Base-by-base conservation (phyloP, 768 basidiomycete genomes). In the Suillus subalutaceus region DNA sequence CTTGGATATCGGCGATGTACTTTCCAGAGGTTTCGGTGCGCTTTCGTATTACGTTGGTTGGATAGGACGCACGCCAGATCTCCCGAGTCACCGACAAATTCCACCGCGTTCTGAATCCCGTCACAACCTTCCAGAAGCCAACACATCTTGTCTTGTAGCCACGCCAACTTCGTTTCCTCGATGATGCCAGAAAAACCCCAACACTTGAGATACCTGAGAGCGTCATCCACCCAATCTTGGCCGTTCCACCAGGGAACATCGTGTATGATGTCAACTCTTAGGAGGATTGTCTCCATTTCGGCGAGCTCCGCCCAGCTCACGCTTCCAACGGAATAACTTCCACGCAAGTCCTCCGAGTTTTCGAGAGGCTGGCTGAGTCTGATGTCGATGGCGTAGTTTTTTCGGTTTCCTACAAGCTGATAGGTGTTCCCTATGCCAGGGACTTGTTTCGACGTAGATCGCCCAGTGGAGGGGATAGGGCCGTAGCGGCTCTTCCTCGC, bases 381-480 rank as follows among this genome's bases (percentile, higher is more conserved):
- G 50, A 70, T 66, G 13, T 68, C 67, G 0, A 69, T 66, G 1
- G 71, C 68, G 61, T 70, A 74, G 10, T 75, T 72, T 13, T 72
- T 75, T 2, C 64, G 63, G 56, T 66, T 60, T 1, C 76, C 75
- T 0, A 71, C 67, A 16, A 77, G 48, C 52, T 78, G 70, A 62
- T 77, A 77, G 63, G 70, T 68, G 62, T 75, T 69, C 41, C 75
- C 76, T 0, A 56, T 65, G 12, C 52, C 18, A 10, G 70, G 70
- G 65, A 0, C 62, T 37, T 8, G 72, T 75, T 23, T 67, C 71
- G 18, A 77, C 58, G 13, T 75, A 75, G 65, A 77, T 68, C 41
- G 72, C 74, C 75, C 75, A 76, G 63, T 75, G 74, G 2, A 73
- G 69, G 30, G 73, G 69, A 15, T 32, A 46, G 38, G 68, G 67